These are phyloP conservation scores for Xylaria bambusicola DNA, from an alignment of 495 filamentous ascomycete species.

Conservation along the genomic window DNA sequence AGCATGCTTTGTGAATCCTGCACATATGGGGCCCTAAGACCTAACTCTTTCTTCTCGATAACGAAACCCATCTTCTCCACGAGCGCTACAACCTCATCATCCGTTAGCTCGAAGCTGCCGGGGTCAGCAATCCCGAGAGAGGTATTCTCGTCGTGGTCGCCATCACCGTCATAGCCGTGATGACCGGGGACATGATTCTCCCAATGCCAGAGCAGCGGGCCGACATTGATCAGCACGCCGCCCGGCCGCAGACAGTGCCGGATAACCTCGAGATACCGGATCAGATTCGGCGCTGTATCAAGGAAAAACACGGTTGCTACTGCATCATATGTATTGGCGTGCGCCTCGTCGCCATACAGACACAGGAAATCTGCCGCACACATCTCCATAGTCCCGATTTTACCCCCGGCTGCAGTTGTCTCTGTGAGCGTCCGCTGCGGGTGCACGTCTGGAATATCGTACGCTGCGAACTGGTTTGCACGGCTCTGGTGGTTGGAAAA, in stretches of 20 bases:
- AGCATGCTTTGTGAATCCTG: constrained; percentile 82
- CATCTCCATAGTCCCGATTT: constrained; percentile 76
- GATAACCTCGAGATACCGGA: constrained; percentile 84
- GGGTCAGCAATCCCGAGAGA: constrained; percentile 69
- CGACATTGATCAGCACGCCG: constrained; percentile 86
- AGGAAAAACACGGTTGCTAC: constrained; percentile 94
- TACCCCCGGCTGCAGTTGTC: constrained; percentile 24
- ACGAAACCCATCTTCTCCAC: constrained; percentile 77
- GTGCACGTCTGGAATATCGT: constrained; percentile 77
- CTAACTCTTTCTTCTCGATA: constrained; percentile 60
- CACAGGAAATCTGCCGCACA: constrained; percentile 79
- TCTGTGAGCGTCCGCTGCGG: constrained; percentile 57
- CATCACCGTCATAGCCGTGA: constrained; percentile 46
- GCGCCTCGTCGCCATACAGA: constrained; percentile 63
- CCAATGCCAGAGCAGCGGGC: constrained; percentile 91
- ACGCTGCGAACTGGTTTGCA: constrained; percentile 67
- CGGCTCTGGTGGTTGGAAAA: constrained; percentile 78
- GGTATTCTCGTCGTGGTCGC: constrained; percentile 44
- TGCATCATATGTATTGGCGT: constrained; percentile 68
- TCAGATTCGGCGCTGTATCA: constrained; percentile 91
- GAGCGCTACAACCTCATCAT: constrained; percentile 81
- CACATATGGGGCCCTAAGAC: constrained; percentile 73
- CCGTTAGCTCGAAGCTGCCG: constrained; percentile 80
- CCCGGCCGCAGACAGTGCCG: constrained; percentile 72
- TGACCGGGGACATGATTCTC: constrained; percentile 56